Conservation (phyloP, 2,329 filamentous ascomycete species). For the Colletotrichum liaoningense region DNA sequence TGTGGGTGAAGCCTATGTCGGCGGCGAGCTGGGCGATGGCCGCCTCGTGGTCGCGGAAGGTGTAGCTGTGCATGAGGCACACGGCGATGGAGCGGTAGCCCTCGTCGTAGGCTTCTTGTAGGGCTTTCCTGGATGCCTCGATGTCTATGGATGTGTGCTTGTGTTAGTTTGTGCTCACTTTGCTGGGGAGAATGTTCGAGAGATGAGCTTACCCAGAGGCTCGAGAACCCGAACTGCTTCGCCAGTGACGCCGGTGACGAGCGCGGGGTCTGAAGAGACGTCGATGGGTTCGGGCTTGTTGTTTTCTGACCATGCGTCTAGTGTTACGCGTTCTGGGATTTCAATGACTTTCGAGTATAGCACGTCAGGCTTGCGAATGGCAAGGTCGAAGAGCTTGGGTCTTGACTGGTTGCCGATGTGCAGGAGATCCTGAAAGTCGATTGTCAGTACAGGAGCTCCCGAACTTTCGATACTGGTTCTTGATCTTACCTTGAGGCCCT, state of each 20-base stretch:
- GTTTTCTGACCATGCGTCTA: constrained; percentile 60
- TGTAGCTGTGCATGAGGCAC: constrained; percentile 79
- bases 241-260: constrained; percentile 71
- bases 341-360: constrained; percentile 78
- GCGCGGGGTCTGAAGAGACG: constrained; percentile 23
- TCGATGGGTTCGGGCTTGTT: constrained; percentile 29
- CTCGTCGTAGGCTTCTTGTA: constrained; percentile 69
- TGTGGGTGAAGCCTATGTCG: constrained; percentile 69
- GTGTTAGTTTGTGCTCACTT: not conserved
- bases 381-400: constrained; percentile 79
- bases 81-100: constrained; percentile 76
- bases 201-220: constrained; percentile 50
- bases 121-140: constrained; percentile 61
- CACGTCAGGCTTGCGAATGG: constrained; percentile 75
- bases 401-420: constrained; percentile 80
- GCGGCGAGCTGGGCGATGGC: constrained; percentile 48
- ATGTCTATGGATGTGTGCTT: constrained; percentile 48
- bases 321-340: constrained; percentile 79
- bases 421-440: constrained; percentile 75
- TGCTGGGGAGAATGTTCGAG: accelerated
- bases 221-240: constrained; percentile 76
- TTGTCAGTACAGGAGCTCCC: no score
- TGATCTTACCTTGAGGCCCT: constrained; percentile 57
- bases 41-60: constrained; percentile 71
- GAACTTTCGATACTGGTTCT: no score